Conservation (phyloP, 2,329 filamentous ascomycete species). For the Cytospora mali region DNA sequence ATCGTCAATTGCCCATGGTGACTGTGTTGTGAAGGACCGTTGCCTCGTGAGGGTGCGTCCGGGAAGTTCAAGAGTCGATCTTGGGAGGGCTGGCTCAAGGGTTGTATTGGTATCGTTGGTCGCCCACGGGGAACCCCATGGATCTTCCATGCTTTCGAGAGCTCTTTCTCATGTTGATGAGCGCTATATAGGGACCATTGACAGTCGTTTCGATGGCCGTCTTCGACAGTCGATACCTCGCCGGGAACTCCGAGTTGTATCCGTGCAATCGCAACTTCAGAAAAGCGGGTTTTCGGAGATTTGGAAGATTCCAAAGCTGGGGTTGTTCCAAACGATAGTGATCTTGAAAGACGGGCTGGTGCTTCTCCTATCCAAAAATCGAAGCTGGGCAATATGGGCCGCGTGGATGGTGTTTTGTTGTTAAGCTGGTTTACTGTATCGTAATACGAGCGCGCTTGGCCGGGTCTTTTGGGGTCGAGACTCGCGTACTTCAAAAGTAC, state of each 20-base stretch:
- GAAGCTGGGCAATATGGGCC: not conserved
- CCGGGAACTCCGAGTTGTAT: conserved; percentile 7
- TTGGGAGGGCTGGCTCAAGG: conserved; percentile 47
- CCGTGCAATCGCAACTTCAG: conserved; percentile 11
- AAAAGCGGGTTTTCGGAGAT: not conserved
- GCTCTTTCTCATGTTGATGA: conserved; percentile 29
- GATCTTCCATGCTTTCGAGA: conserved; percentile 59
- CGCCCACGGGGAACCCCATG: conserved; percentile 64
- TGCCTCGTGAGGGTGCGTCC: conserved; percentile 36
- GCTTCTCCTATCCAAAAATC: conserved; percentile 3
- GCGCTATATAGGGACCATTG: conserved; percentile 24
- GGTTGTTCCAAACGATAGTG: not conserved
- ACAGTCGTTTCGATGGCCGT: conserved; percentile 22
- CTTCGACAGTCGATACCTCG: conserved; percentile 9
- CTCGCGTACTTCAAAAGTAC: not conserved
- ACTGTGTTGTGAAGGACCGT: conserved; percentile 36
- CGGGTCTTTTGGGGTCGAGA: not conserved
- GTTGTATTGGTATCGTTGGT: conserved; percentile 34
- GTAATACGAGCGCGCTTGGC: not conserved
- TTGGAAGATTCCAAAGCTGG: not conserved
- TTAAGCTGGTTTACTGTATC: not conserved
- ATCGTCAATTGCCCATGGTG: conserved; percentile 48
- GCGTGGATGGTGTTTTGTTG: conserved; percentile 17
- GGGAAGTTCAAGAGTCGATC: conserved; percentile 41
- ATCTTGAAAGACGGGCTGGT: too few species aligned